Base-by-base conservation (phyloP, 176 grass and related monocot species). In the Raddia guianensis region DNA sequence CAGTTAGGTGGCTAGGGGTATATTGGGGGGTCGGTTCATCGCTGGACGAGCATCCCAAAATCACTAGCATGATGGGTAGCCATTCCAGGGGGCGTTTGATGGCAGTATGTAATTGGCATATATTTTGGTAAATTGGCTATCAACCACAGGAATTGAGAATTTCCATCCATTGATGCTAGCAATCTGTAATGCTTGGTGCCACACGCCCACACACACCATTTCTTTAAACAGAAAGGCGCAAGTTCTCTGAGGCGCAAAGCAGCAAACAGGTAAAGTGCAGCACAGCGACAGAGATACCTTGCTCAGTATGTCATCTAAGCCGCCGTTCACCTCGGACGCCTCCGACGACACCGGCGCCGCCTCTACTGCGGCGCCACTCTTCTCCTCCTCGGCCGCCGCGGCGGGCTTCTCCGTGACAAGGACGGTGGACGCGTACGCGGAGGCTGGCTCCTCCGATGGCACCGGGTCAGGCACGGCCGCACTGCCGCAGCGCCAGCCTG, bases 391-490 rank as follows among this genome's bases (percentile, higher is more conserved):
- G 18, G 71, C 58, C 16, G 73, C 15, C 58, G 67, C 2, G 8
- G 80, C 78, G 72, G 87, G 87, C 83, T 89, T 89, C 33, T 89
- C 87, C 59, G 83, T 59, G 83, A 89, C 59, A 59, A 77, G 58
- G 78, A 52, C 16, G 58, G 78, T 27, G 34, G 77, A 70, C 27
- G 54, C 54, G 19, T 53, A 70, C 8, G 62, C 27, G 12, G 69
- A 80, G 3, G 81, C 45, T 8, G 87, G 77, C 65, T 72, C 87
- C 35, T 89, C 72, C 65, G 78, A 86, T 3, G 83, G 78, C 66
- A 77, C 72, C 58, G 83, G 66, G 33, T 86, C 78, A 9, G 87
- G 78, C 49, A 10, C 42, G 10, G 71, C 16, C 49, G 82, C 42
- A 33, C 65, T 43, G 56, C 78, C 78, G 66, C 78, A 82, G 3